Evolutionary conservation across 495 filamentous ascomycete species (phyloP).

Genomic region (Penicillium arizonense): DNA sequence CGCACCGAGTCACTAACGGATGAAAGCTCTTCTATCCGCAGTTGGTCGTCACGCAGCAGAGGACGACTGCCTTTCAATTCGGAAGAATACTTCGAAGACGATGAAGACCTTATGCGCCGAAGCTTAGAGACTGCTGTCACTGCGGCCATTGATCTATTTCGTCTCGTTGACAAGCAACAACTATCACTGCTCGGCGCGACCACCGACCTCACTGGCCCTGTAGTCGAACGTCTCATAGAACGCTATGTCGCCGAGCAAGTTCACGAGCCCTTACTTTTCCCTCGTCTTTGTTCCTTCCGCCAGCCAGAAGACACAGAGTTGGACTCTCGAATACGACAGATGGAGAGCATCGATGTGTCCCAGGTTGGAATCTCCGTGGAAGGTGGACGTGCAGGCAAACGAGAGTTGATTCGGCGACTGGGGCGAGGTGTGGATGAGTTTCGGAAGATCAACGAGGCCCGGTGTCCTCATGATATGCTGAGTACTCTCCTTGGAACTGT

Average conservation of each 20-base stretch:
- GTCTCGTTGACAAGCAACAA: conserved; percentile 93
- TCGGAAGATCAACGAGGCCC: conserved; percentile 77
- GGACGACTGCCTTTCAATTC: conserved; percentile 47
- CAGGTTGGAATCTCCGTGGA: conserved; percentile 88
- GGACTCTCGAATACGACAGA: conserved; percentile 84
- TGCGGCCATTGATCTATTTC: conserved; percentile 91
- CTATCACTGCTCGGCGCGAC: conserved; percentile 87
- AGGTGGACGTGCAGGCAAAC: conserved; percentile 66
- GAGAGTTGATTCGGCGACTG: conserved; percentile 68
- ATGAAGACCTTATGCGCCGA: conserved; percentile 82
- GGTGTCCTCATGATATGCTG: conserved; percentile 93
- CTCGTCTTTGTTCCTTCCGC: conserved; percentile 74
- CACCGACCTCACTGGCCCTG: conserved; percentile 87
- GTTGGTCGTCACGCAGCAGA: conserved; percentile 32
- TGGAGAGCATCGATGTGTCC: conserved; percentile 90
- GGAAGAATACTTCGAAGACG: conserved; percentile 65
- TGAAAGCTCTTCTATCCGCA: conserved; percentile 36
- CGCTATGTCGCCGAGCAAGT: conserved; percentile 93
- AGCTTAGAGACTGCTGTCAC: conserved; percentile 90
- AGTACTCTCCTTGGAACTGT: conserved; percentile 83
- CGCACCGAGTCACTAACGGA: conserved; percentile 27
- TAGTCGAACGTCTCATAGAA: conserved; percentile 92
- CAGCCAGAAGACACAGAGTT: conserved; percentile 85
- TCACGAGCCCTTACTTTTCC: conserved; percentile 82
- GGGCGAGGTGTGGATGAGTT: conserved; percentile 83